Conservation (phyloP, 2,329 filamentous ascomycete genomes). For the Trichophaea hybrida region DNA sequence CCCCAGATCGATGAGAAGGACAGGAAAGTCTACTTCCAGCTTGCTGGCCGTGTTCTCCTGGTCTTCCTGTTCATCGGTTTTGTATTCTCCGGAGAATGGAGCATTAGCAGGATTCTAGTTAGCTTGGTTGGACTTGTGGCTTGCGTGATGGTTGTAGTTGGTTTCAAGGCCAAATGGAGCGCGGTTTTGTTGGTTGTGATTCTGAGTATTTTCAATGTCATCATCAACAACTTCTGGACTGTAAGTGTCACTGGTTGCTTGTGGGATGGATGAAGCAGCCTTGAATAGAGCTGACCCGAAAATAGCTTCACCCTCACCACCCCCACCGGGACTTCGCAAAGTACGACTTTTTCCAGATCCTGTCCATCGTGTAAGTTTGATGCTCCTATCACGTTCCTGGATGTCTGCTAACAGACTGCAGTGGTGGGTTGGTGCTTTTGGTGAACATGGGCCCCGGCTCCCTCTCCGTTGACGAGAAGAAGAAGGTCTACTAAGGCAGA, state of each 20-base stretch:
- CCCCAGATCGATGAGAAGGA: slow-evolving; percentile 97
- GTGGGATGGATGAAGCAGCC: background rate
- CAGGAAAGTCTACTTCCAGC: slow-evolving; percentile 99
- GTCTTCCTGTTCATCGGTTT: slow-evolving; percentile 98
- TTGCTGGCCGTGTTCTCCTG: slow-evolving; percentile 82
- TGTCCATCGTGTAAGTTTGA: slow-evolving; percentile 74
- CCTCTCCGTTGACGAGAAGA: slow-evolving; percentile 99
- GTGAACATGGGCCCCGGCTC: slow-evolving; percentile 98
- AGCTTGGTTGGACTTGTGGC: slow-evolving; percentile 74
- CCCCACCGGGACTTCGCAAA: slow-evolving; percentile 99
- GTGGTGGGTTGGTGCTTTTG: slow-evolving; percentile 80
- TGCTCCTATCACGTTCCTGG: background rate
- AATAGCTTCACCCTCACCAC: slow-evolving; percentile 85
- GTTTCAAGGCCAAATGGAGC: slow-evolving; percentile 99
- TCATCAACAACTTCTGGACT: slow-evolving; percentile 99
- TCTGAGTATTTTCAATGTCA: slow-evolving; percentile 85
- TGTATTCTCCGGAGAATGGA: slow-evolving; percentile 89
- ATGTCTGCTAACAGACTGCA: slow-evolving; percentile 26
- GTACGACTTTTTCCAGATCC: slow-evolving; percentile 99
- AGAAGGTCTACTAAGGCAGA: slow-evolving; percentile 78
- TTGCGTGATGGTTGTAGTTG: slow-evolving; percentile 96
- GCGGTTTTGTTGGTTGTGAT: slow-evolving; percentile 90
- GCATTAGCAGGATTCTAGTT: slow-evolving; percentile 70
- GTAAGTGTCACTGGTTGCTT: slow-evolving; percentile 44
- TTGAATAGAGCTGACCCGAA: background rate